Percentiles rank a stretch among this genome's conserved stretches.
Evolutionary conservation across 768 basidiomycete genomes (phyloP).

Genomic region (Trametes maxima): DNA sequence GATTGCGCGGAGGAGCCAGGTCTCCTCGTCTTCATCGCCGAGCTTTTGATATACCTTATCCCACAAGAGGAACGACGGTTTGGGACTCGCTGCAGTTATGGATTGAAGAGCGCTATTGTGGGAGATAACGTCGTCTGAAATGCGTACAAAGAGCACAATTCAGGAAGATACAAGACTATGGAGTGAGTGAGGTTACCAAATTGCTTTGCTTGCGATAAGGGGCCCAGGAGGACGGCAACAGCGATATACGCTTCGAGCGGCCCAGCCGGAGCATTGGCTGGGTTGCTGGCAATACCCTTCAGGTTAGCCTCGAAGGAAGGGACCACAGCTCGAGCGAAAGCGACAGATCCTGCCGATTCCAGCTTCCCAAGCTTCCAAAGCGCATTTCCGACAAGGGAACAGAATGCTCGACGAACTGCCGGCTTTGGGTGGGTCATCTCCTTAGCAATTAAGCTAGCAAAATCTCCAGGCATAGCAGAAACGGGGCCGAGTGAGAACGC

Average conservation of each 20-base stretch:
- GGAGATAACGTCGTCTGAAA: constrained; percentile 49
- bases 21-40: constrained; percentile 59
- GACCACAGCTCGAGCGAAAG: constrained; percentile 56
- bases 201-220: constrained; percentile 49
- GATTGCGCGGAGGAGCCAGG: constrained; percentile 74
- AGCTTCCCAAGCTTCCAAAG: constrained; percentile 51
- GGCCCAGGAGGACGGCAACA: constrained; percentile 65
- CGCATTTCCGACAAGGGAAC: constrained; percentile 60
- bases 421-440: constrained; percentile 75
- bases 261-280: constrained; percentile 58
- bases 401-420: constrained; percentile 60
- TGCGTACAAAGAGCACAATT: constrained; percentile 16
- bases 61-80: constrained; percentile 85
- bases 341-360: constrained; percentile 43
- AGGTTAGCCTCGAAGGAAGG: constrained; percentile 71
- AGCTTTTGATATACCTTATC: constrained; percentile 86
- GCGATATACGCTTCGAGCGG: constrained; percentile 88
- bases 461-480: constrained; percentile 46
- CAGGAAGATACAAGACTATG: constrained; percentile 12
- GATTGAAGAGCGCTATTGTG: constrained; percentile 51
- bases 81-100: constrained; percentile 52
- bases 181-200: constrained; percentile 48
- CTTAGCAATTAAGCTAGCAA: constrained; percentile 56
- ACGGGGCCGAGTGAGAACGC: constrained; percentile 49
- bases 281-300: constrained; percentile 64